Evolutionary conservation across 78 protist species (phyloP).

Genomic region (Monosiga brevicollis): DNA sequence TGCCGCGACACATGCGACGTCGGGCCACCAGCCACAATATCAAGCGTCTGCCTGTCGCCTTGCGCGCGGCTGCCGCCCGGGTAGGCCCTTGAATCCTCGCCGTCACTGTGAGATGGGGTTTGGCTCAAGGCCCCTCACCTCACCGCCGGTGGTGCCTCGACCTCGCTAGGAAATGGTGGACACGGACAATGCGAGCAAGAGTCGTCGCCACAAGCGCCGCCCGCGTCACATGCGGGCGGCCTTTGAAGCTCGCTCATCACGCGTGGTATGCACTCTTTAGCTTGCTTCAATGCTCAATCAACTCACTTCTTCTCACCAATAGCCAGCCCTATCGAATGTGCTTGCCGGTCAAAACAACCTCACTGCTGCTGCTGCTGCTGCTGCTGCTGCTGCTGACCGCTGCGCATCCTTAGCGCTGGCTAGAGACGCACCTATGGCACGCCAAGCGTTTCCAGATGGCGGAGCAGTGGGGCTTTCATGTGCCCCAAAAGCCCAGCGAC

Average conservation of each 20-base stretch:
- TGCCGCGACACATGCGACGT: constrained; percentile 67
- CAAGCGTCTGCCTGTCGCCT: constrained; percentile 42
- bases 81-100: constrained; percentile 4
- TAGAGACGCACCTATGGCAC: constrained; percentile 76
- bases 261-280: neutral
- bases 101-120: neutral
- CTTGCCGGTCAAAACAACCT: neutral
- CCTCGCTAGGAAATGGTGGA: neutral
- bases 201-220: no score
- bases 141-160: constrained; percentile 22
- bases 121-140: no score
- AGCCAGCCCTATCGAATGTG: neutral
- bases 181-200: constrained; percentile 15
- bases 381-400: neutral
- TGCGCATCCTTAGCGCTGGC: constrained; percentile 21
- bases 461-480: constrained; percentile 25
- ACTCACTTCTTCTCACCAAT: neutral
- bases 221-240: constrained; percentile 19
- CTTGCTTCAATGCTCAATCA: neutral
- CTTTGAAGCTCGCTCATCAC: constrained; percentile 20
- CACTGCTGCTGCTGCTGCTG: neutral
- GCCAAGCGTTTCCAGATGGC: constrained; percentile 63
- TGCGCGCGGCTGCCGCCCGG: constrained; percentile 36
- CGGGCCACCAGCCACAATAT: constrained; percentile 61
- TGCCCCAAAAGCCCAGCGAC: neutral